These are phyloP conservation scores for Scedosporium minutisporum DNA, from an alignment of 2,329 filamentous ascomycete genomes.

Conservation along the genomic window DNA sequence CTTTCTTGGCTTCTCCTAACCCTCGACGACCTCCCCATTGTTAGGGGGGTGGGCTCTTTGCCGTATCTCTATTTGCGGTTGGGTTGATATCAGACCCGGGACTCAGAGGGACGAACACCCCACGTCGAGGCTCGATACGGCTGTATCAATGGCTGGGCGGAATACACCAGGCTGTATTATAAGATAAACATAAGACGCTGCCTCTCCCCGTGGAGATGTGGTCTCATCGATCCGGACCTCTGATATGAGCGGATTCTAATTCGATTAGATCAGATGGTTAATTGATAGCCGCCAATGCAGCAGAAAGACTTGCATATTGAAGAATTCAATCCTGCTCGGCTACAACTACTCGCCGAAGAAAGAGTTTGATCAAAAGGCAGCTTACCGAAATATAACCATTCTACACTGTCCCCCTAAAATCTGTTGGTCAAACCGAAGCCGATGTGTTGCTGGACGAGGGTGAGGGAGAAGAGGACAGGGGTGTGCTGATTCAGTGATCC, in stretches of 20 bases:
- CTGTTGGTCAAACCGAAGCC: neutral
- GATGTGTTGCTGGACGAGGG: neutral
- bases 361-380: too few species aligned
- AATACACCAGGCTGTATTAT: neutral
- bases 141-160: too few species aligned
- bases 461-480: neutral
- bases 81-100: neutral
- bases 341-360: neutral
- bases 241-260: neutral
- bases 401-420: too few species aligned
- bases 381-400: too few species aligned
- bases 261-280: neutral
- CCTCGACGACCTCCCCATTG: slow-evolving; percentile 4
- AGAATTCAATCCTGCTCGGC: neutral
- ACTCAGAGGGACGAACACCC: neutral
- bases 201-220: neutral
- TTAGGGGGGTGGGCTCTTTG: neutral
- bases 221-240: neutral
- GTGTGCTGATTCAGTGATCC: neutral
- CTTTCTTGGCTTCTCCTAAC: slow-evolving; percentile 1
- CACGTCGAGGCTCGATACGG: too few species aligned
- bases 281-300: neutral
- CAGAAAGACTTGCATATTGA: neutral
- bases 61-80: neutral
- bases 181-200: neutral